These are phyloP conservation scores for Petunia axillaris DNA, from an alignment of 257 asterid species.

Conservation along the genomic window DNA sequence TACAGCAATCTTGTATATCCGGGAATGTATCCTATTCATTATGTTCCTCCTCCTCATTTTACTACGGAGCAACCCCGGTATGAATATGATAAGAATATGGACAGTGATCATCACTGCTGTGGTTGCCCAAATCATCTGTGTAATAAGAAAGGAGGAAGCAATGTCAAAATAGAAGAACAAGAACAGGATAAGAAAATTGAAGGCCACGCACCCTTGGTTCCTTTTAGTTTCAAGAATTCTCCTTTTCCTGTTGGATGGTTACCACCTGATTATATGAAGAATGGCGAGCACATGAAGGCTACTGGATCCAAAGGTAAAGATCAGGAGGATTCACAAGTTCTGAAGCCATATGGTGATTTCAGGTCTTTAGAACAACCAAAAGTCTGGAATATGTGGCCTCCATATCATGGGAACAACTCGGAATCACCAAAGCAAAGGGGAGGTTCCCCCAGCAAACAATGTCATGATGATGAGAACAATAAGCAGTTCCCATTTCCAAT, in stretches of 20 bases:
- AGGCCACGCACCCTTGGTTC: constrained; percentile 36
- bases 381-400: constrained; percentile 46
- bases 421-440: constrained; percentile 35
- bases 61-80: constrained; percentile 40
- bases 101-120: constrained; percentile 50
- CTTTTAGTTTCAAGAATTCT: constrained; percentile 38
- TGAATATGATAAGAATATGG: constrained; percentile 40
- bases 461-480: constrained; percentile 30
- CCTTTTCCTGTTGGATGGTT: constrained; percentile 49
- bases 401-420: constrained; percentile 37
- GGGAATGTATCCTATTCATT: constrained; percentile 38
- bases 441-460: constrained; percentile 23
- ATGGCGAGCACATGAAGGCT: constrained; percentile 25
- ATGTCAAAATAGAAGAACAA: constrained; percentile 56
- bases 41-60: constrained; percentile 39
- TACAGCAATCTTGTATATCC: constrained; percentile 36
- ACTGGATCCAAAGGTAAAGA: constrained; percentile 7
- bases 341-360: constrained; percentile 24
- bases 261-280: constrained; percentile 38
- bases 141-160: constrained; percentile 38
- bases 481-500: constrained; percentile 50
- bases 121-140: constrained; percentile 53
- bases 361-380: constrained; percentile 29
- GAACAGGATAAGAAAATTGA: constrained; percentile 42
- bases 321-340: constrained; percentile 26